These are phyloP conservation scores for Solanum peruvianum DNA, from an alignment of 257 asterid species.

Conservation along the genomic window DNA sequence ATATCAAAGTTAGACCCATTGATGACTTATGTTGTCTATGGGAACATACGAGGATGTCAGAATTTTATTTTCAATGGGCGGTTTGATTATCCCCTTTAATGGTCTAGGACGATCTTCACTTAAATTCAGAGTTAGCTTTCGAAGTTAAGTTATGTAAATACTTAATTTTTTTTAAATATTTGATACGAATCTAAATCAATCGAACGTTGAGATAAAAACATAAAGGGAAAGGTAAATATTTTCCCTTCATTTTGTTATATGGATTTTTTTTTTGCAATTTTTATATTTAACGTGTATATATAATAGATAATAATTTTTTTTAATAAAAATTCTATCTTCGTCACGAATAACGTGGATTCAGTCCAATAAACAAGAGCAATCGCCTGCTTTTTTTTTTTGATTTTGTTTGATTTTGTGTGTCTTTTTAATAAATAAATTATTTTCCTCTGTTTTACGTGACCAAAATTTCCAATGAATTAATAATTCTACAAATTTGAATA, in stretches of 20 bases:
- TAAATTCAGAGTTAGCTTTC: background rate
- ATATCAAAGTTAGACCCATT: background rate
- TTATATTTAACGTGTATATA: background rate
- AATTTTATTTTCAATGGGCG: background rate
- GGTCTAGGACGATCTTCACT: background rate
- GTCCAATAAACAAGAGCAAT: background rate
- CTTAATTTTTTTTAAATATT: background rate
- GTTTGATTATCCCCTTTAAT: background rate
- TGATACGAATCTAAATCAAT: background rate
- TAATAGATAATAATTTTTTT: background rate
- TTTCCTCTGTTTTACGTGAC: background rate
- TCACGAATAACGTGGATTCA: background rate
- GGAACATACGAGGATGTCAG: background rate
- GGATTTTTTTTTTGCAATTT: background rate
- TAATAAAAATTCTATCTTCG: background rate
- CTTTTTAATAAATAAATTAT: background rate
- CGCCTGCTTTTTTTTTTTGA: background rate
- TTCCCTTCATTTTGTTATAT: background rate
- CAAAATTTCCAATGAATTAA: background rate
- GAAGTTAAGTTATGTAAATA: background rate
- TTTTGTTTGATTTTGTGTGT: background rate
- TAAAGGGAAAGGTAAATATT: background rate
- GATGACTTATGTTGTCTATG: background rate
- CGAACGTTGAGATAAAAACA: background rate
- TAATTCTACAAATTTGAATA: background rate